Percentiles rank a stretch among this genome's conserved stretches.
These are phyloP conservation scores for Adenanthera pavonina DNA, from an alignment of 306 rosid species.

Conservation along the genomic window DNA sequence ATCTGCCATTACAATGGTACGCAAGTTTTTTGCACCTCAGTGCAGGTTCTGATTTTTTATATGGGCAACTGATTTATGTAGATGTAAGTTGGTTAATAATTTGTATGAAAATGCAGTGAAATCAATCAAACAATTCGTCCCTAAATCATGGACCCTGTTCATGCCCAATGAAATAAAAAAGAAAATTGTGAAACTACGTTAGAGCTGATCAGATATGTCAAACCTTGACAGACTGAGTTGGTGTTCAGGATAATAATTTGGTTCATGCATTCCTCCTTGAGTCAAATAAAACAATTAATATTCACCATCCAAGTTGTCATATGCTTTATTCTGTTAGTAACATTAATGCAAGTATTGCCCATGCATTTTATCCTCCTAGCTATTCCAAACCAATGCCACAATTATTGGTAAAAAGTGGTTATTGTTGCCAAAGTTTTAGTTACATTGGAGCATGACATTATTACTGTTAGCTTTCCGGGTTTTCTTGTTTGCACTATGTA, in stretches of 20 bases:
- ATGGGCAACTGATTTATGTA: neutral
- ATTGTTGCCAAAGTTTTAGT: conserved; percentile 7
- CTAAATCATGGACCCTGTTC: neutral
- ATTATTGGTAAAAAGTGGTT: neutral
- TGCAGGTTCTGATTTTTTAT: conserved; percentile 18
- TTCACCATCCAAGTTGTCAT: neutral
- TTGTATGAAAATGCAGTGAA: conserved; percentile 1
- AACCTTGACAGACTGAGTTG: neutral
- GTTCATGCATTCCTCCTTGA: neutral
- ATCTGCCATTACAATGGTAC: conserved; percentile 92
- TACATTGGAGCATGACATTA: conserved; percentile 17
- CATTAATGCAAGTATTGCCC: conserved; percentile 5
- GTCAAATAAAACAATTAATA: neutral
- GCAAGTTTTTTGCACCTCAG: conserved; percentile 28
- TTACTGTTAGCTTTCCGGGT: conserved; percentile 31
- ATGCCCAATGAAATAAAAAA: neutral
- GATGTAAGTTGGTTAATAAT: neutral
- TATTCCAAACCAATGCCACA: neutral
- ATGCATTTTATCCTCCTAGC: neutral
- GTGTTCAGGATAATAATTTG: neutral
- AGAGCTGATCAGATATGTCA: neutral
- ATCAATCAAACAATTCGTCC: neutral
- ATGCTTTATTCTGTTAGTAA: conserved; percentile 1
- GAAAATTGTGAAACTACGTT: neutral
- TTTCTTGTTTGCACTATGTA: conserved; percentile 8